Conservation (phyloP, 176 grass and related monocot genomes). For the Elymus sibiricus region DNA sequence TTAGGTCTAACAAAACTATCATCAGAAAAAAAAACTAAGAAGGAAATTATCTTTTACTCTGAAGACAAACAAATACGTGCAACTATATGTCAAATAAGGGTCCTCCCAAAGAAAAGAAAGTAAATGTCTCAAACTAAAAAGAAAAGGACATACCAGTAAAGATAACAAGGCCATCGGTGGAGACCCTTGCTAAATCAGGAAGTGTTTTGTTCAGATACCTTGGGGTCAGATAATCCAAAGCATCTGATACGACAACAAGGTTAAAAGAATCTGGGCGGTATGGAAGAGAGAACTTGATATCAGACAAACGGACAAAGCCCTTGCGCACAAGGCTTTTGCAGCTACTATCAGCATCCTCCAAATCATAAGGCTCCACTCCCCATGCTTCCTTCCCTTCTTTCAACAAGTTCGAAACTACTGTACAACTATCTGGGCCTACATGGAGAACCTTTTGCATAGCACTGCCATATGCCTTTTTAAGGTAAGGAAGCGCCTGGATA, state of each 20-base stretch:
- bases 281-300: conserved; percentile 93
- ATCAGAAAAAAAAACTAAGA: neutral
- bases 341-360: conserved; percentile 83
- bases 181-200: conserved; percentile 89
- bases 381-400: conserved; percentile 89
- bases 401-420: conserved; percentile 80
- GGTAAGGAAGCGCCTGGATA: conserved; percentile 70
- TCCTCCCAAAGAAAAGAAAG: neutral
- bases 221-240: conserved; percentile 88
- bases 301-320: conserved; percentile 79
- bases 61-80: neutral
- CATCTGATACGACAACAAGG: conserved; percentile 93
- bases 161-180: conserved; percentile 83
- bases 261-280: conserved; percentile 94
- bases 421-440: conserved; percentile 84
- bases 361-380: conserved; percentile 97
- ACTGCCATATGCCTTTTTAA: conserved; percentile 80
- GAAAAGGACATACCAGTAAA: conserved; percentile 64
- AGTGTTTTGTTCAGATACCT: conserved; percentile 98
- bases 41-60: neutral
- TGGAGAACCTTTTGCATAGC: conserved; percentile 71
- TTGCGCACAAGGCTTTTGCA: conserved; percentile 99
- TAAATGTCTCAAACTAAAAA: neutral
- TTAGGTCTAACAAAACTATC: neutral
- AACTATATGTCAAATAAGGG: neutral